Evolutionary conservation across 2,329 filamentous ascomycete genomes (phyloP).

Genomic region (Podosphaera xanthii): DNA sequence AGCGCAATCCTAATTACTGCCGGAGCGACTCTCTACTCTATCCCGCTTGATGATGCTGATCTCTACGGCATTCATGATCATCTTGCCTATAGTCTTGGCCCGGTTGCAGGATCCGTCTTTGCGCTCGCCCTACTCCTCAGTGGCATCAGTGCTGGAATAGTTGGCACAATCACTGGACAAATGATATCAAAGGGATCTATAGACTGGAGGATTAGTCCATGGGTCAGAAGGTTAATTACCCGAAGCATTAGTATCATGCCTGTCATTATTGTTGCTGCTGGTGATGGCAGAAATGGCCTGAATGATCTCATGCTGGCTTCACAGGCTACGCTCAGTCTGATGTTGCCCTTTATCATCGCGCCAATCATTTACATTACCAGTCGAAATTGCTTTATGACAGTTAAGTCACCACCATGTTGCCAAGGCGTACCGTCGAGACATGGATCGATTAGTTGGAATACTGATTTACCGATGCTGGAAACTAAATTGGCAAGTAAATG

Average conservation of each 20-base stretch:
- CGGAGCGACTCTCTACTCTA: constrained; percentile 47
- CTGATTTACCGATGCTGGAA: no score
- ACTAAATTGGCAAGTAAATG: no score
- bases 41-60: constrained; percentile 38
- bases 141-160: constrained; percentile 58
- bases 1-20: constrained; percentile 62
- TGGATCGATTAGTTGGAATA: no score
- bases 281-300: constrained; percentile 45
- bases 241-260: constrained; percentile 59
- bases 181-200: constrained; percentile 70
- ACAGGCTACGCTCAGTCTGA: constrained; percentile 55
- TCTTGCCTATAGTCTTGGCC: constrained; percentile 39
- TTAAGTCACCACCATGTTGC: neutral
- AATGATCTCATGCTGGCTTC: constrained; percentile 47
- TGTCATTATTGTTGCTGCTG: constrained; percentile 57
- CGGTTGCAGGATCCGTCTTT: constrained; percentile 57
- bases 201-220: constrained; percentile 48
- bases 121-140: constrained; percentile 58
- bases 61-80: constrained; percentile 63
- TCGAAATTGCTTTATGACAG: constrained; percentile 52
- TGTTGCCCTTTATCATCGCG: constrained; percentile 59
- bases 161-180: constrained; percentile 72
- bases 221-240: constrained; percentile 55
- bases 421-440: no score
- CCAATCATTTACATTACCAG: constrained; percentile 70